A percentile compares a stretch with the other conserved stretches of the same genome.
Conservation (phyloP, 176 grass and related monocot genomes). For the Carex littledalei region DNA sequence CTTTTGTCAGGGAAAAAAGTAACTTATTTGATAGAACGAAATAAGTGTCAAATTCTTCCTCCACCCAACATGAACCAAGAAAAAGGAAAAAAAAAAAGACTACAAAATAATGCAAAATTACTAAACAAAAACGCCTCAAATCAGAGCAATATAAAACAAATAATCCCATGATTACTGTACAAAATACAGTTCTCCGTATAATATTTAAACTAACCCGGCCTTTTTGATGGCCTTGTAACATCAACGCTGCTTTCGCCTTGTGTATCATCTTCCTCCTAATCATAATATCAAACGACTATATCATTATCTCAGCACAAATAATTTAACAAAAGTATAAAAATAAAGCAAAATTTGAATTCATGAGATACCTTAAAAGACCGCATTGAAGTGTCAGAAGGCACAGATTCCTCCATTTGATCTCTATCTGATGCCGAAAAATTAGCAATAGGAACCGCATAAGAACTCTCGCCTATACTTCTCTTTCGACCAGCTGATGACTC, state of each 20-base stretch:
- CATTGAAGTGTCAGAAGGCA: background rate
- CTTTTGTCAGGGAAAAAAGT: background rate
- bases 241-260: constrained; percentile 45
- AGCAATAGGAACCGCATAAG: constrained; percentile 31
- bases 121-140: background rate
- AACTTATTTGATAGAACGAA: background rate
- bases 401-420: constrained; percentile 3
- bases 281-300: constrained; percentile 10
- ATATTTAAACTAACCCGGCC: constrained; percentile 25
- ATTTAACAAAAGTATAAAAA: background rate
- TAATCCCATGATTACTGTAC: constrained; percentile 2
- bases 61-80: background rate
- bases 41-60: constrained; percentile 9
- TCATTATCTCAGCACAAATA: background rate
- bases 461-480: constrained; percentile 43
- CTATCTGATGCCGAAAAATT: constrained; percentile 29
- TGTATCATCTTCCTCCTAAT: constrained; percentile 54
- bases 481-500: constrained; percentile 62
- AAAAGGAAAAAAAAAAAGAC: background rate
- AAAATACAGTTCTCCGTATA: background rate
- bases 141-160: background rate
- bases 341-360: background rate
- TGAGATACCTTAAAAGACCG: background rate
- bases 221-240: constrained; percentile 49
- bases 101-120: background rate